Evolutionary conservation across 2,329 filamentous ascomycete genomes (phyloP).

Genomic region (Sclerotinia subarctica): DNA sequence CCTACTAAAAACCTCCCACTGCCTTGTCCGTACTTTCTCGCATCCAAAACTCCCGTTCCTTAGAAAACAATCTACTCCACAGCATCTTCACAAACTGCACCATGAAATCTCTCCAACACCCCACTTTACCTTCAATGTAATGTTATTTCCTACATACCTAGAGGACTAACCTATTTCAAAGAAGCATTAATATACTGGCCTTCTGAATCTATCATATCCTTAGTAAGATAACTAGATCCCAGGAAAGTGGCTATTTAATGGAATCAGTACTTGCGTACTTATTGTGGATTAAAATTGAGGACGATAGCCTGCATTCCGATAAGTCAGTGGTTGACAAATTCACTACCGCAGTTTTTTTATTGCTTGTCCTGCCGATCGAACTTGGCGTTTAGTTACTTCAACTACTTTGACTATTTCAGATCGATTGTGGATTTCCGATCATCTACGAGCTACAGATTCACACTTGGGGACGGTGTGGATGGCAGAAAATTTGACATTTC

Average conservation of each 20-base stretch:
- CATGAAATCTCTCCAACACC: not conserved
- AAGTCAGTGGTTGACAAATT: too few relatives aligned
- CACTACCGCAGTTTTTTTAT: too few relatives aligned
- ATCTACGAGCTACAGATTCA: too few relatives aligned
- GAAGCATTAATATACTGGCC: too few relatives aligned
- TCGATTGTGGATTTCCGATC: not conserved
- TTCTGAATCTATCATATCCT: not conserved
- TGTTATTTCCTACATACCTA: not conserved
- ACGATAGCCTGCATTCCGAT: too few relatives aligned
- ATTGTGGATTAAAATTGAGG: not conserved
- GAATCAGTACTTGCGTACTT: not conserved
- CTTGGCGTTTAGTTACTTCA: not conserved
- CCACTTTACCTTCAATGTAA: not conserved
- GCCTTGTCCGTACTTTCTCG: not conserved
- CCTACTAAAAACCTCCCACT: not conserved
- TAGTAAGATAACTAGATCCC: not conserved
- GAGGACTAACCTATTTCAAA: not conserved
- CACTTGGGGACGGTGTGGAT: too few relatives aligned
- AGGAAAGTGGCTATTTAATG: not conserved
- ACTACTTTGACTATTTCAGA: not conserved
- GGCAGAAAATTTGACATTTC: too few relatives aligned
- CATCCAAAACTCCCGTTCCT: not conserved
- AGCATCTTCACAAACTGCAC: not conserved
- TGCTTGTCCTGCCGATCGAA: too few relatives aligned
- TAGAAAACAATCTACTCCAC: not conserved